Evolutionary conservation across 2,329 filamentous ascomycete genomes (phyloP), one percentile per base, ranked within the genome.

Genomic region (Monosporascus cannonballus): DNA sequence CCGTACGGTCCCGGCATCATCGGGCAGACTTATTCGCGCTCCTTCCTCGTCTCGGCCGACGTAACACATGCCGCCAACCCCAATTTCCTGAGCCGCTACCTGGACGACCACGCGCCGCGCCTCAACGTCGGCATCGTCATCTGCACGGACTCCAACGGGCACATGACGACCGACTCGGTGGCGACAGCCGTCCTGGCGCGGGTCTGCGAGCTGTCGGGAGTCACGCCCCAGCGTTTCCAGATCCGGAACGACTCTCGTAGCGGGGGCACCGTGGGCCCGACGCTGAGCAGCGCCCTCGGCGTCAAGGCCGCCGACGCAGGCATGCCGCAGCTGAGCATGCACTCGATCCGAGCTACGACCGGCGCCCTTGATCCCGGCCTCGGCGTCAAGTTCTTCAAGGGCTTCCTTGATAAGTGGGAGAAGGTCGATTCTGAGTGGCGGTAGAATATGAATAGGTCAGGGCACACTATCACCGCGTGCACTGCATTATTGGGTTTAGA

Each of bases 11-110:
- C 83, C 0, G 79, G 83, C 48, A 61, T 94, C 6, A 68, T 96
- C 51, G 85, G 86, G 48, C 87, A 90, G 65, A 96, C 91, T 0
- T 93, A 92, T 61, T 92, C 93, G 46, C 90, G 90, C 69, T 95
- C 89, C 18, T 97, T 96, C 81, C 79, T 97, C 57, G 81, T 96
- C 53, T 95, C 89, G 1, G 90, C 90, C 24, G 94, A 99, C 67
- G 94, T 99, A 52, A 94, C 86, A 5, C 94, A 97, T 71, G 90
- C 93, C 41, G 88, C 92, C 8, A 93, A 96, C 74, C 94, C 94
- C 54, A 97, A 97, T 75, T 99, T 97, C 76, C 74, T 90, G 0
- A 79, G 79, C 58, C 83, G 81, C 27, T 97, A 97, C 73, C 84
- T 96, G 18, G 81, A 89, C 52, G 86, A 89, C 62, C 94, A 99